phyloP scores from a whole-genome alignment of 108 stramenopile genomes.

The Cyclotella baltica region DNA sequence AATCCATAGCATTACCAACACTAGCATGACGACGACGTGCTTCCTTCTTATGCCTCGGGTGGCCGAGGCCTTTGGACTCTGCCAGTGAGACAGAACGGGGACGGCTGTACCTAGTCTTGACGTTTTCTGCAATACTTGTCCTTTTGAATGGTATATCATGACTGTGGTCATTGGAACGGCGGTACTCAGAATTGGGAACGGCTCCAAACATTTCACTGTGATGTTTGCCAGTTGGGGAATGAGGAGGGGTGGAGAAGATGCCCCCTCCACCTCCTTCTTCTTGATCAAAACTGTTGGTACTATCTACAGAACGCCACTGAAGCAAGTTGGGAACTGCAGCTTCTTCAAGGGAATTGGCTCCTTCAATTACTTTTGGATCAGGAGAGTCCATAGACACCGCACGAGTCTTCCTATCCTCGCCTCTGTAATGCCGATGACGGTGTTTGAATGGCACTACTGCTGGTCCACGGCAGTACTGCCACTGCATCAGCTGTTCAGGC shows the following conservation, averaged over 20 bases:
- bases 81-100: constrained; percentile 39
- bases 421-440: constrained; percentile 13
- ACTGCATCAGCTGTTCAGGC: constrained; percentile 12
- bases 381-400: constrained; percentile 75
- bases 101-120: constrained; percentile 26
- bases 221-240: constrained; percentile 16
- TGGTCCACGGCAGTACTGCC: constrained; percentile 8
- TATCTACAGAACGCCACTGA: constrained; percentile 35
- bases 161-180: constrained; percentile 2
- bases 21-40: constrained; percentile 2
- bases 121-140: constrained; percentile 23
- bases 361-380: constrained; percentile 6
- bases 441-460: constrained; percentile 4
- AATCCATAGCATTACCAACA: not conserved
- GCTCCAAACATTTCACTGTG: constrained; percentile 3
- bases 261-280: not conserved
- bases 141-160: not conserved
- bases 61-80: constrained; percentile 16
- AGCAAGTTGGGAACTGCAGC: constrained; percentile 32
- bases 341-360: constrained; percentile 18
- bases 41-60: not conserved
- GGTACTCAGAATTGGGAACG: constrained; percentile 8
- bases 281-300: not conserved
- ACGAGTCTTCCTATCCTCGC: constrained; percentile 48
- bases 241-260: constrained; percentile 42